These are phyloP conservation scores for Naumovozyma castellii DNA, from an alignment of 805 yeast genomes.

Conservation along the genomic window DNA sequence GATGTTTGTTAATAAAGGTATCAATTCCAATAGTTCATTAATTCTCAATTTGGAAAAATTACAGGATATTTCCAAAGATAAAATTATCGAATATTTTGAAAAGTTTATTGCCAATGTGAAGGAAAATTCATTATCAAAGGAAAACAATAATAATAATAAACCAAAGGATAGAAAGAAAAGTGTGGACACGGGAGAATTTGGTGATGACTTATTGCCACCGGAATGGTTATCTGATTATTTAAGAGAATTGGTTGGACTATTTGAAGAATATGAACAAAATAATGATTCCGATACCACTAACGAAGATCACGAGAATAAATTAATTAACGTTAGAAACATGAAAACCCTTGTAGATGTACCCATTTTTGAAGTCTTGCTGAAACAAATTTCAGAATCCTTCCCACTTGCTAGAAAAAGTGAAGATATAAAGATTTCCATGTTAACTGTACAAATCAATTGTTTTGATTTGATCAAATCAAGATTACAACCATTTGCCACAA, in stretches of 20 bases:
- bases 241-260: constrained; percentile 38
- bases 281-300: constrained; percentile 16
- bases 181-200: not conserved
- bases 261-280: constrained; percentile 42
- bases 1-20: constrained; percentile 48
- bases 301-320: constrained; percentile 20
- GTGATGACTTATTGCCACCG: constrained; percentile 64
- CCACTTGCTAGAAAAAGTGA: constrained; percentile 24
- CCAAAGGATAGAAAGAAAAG: not conserved
- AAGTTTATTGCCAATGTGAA: constrained; percentile 21
- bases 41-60: constrained; percentile 14
- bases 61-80: constrained; percentile 13
- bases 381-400: constrained; percentile 25
- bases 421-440: constrained; percentile 16
- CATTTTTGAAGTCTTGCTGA: constrained; percentile 19
- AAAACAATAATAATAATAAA: not conserved
- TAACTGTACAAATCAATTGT: constrained; percentile 47
- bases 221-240: constrained; percentile 69
- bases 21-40: constrained; percentile 14
- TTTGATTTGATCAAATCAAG: constrained; percentile 52
- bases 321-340: constrained; percentile 36
- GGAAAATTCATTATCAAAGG: not conserved
- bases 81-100: constrained; percentile 13
- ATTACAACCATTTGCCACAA: constrained; percentile 30
- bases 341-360: constrained; percentile 37